Evolutionary conservation across 2,329 filamentous ascomycete species (phyloP).

Genomic region (Penicillium fuscoglaucum): DNA sequence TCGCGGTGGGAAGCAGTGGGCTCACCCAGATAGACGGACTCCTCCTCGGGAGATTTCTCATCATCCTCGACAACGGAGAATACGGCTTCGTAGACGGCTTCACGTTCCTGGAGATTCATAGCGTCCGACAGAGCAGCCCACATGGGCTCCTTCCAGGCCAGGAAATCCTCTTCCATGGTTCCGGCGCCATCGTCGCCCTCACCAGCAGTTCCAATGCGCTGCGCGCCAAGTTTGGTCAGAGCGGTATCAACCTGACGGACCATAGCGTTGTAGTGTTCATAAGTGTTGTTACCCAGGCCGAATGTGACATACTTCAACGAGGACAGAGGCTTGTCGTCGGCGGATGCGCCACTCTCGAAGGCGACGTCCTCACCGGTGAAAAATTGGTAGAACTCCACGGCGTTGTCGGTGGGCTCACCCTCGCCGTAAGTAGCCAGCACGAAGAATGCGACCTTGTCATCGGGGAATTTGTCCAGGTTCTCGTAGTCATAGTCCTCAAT

Average conservation of each 20-base stretch:
- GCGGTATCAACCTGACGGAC: constrained; percentile 86
- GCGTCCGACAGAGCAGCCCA: constrained; percentile 80
- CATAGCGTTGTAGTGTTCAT: constrained; percentile 99
- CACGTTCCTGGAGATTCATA: constrained; percentile 90
- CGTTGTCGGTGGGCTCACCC: constrained; percentile 97
- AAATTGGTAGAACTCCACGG: constrained; percentile 98
- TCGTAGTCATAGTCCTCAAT: constrained; percentile 98
- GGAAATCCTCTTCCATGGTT: constrained; percentile 99
- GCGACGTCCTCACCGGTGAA: constrained; percentile 74
- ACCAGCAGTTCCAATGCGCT: constrained; percentile 81
- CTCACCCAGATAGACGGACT: constrained; percentile 89
- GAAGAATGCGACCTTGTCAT: constrained; percentile 91
- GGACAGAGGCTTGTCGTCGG: constrained; percentile 68
- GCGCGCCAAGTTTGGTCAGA: constrained; percentile 77
- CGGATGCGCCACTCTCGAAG: constrained; percentile 69
- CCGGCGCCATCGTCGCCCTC: constrained; percentile 97
- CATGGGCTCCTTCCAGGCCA: constrained; percentile 99
- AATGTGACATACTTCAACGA: constrained; percentile 94
- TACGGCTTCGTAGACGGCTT: constrained; percentile 91
- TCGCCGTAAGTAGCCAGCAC: constrained; percentile 97
- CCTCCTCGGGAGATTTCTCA: constrained; percentile 69
- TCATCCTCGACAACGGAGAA: constrained; percentile 79
- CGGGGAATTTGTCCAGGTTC: constrained; percentile 82
- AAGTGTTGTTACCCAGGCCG: constrained; percentile 97
- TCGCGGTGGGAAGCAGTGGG: constrained; percentile 95